Base-by-base conservation (phyloP, 305 asterid species). In the Ruellia speciosa region DNA sequence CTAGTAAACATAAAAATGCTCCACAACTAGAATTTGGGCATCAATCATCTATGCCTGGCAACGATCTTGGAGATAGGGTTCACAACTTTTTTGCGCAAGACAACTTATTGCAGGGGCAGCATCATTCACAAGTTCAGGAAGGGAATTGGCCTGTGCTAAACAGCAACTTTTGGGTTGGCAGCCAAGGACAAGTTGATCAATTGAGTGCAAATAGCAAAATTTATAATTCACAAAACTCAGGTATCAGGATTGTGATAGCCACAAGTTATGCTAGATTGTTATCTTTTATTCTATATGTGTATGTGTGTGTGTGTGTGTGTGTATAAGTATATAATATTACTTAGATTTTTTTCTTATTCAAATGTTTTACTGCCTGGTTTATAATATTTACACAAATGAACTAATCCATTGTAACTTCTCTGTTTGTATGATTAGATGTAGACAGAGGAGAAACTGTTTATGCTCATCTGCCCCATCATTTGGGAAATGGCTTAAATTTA, bases 31-130 rank as follows among this genome's bases (percentile, higher is more conserved):
- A 56, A 54, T 66, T 56, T 63, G 59, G 54, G 70, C 58, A 59
- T 66, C 54, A 65, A 70, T 77, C 82, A 85, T 80, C 94, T 77
- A 88, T 88, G 95, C 92, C 95, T 83, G 88, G 95, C 69, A 86
- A 86, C 82, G 88, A 75, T 74, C 78, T 69, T 61, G 88, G 85
- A 54, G 95, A 86, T 59, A 75, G 90, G 80, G 87, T 86, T 74
- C 95, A 83, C 86, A 88, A 88, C 74, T 86, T 86, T 58, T 88
- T 86, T 60, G 85, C 84, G 0, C 95, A 79, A 75, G 95, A 86
- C 62, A 80, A 72, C 66, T 66, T 80, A 49, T 71, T 73, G 14
- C 94, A 68, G 73, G 90, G 79, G 58, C 86, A 72, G 68, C 84
- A 79, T 63, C 76, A 69, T 24, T 71, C 83, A 56, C 85, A 72